These are phyloP conservation scores for Trichosporon sp. DNA, from an alignment of 1,284 basidiomycete genomes.

Conservation along the genomic window DNA sequence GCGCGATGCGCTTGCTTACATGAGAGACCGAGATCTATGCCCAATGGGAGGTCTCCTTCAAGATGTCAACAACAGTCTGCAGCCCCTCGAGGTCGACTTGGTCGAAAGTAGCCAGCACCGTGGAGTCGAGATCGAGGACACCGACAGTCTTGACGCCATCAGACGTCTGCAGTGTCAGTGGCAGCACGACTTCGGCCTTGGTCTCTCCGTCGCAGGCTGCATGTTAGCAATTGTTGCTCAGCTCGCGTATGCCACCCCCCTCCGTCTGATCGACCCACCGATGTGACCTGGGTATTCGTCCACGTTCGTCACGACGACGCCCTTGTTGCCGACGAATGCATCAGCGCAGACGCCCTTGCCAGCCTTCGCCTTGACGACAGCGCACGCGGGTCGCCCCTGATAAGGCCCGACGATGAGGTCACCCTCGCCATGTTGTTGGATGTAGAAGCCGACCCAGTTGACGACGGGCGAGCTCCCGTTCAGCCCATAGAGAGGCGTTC, in stretches of 20 bases:
- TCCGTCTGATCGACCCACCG: conserved; percentile 23
- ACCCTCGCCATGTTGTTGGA: conserved; percentile 45
- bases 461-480: conserved; percentile 57
- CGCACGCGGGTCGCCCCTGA: conserved; percentile 80
- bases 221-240: background rate
- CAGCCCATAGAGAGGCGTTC: conserved; percentile 60
- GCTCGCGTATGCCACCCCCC: background rate
- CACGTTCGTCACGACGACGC: conserved; percentile 66
- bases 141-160: conserved; percentile 54
- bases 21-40: background rate
- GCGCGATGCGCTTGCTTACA: background rate
- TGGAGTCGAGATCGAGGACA: conserved; percentile 78
- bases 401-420: conserved; percentile 71
- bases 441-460: conserved; percentile 86
- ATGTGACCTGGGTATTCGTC: conserved; percentile 79
- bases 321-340: conserved; percentile 57
- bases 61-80: conserved; percentile 60
- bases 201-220: conserved; percentile 75
- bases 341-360: conserved; percentile 75
- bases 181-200: conserved; percentile 77
- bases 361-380: conserved; percentile 61
- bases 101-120: conserved; percentile 64
- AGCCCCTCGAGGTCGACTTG: conserved; percentile 67
- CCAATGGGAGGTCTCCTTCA: conserved; percentile 48
- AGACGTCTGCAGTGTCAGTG: conserved; percentile 50